Evolutionary conservation across 371 early-diverging fungal genomes (phyloP), one percentile per base, ranked within the genome.

Genomic region (Mucor indicus): DNA sequence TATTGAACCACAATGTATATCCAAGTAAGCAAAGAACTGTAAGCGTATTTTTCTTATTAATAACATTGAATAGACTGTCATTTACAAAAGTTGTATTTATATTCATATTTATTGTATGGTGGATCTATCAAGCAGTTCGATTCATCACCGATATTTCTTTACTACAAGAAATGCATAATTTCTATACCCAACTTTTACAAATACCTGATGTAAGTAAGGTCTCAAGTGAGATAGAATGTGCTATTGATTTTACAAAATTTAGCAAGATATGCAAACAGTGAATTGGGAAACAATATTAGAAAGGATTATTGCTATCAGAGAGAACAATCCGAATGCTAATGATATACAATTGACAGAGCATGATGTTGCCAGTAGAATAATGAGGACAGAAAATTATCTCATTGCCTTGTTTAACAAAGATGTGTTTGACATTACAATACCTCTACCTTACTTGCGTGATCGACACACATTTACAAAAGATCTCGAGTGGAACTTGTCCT

Each of bases 351-450:
- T 98, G 23, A 87, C 94, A 53, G 95, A 91, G 7, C 91, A 92
- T 51, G 82, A 75, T 41, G 87, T 98, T 27, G 86, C 95, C 15
- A 92, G 91, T 64, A 84, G 96, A 25, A 96, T 98, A 49, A 84
- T 98, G 90, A 86, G 98, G n/a, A 81, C 86, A 46, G 99, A 98
- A 32, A 98, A 98, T 67, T 98, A 95, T 62, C 64, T 96, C 70
- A 87, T 98, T 48, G 96, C 96, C 7, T 61, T 98, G 38, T 88
- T 96, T 67, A 95, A 96, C 78, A 91, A 91, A 57, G 91, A 95
- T 24, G 49, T 93, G 15, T 66, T 98, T 16, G 77, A 95, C 47
- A 74, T 96, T 15, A 65, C 79, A 1, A 72, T 90, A 4, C 92
- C 93, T 0, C 19, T 76, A 13, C 76, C 72, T 15, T 72, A 67